These are phyloP conservation scores for Wickerhamiella parazyma DNA, from an alignment of 805 yeast genomes.

Conservation along the genomic window DNA sequence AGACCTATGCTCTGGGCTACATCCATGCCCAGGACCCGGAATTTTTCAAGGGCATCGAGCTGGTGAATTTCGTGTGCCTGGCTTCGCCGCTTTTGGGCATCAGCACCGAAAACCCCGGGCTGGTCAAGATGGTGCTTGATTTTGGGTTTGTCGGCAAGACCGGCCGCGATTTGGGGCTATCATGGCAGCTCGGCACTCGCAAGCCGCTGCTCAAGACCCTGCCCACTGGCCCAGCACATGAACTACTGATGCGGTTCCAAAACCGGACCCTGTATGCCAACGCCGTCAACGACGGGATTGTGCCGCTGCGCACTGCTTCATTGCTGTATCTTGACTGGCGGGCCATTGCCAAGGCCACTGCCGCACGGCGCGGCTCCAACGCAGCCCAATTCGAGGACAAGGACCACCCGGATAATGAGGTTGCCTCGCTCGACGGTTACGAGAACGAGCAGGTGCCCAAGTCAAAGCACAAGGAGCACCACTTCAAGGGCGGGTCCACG, in stretches of 20 bases:
- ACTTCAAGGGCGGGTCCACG: conserved; percentile 3
- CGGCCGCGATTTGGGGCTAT: conserved; percentile 77
- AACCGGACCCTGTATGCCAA: conserved; percentile 81
- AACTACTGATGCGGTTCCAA: conserved; percentile 45
- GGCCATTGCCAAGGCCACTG: conserved; percentile 43
- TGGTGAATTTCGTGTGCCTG: conserved; percentile 65
- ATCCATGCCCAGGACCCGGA: conserved; percentile 49
- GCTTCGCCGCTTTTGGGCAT: conserved; percentile 89
- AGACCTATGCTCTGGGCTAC: conserved; percentile 80
- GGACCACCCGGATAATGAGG: conserved; percentile 1
- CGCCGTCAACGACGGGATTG: conserved; percentile 86
- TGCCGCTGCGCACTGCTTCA: conserved; percentile 84
- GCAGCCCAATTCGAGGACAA: conserved; percentile 8
- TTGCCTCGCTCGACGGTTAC: not conserved
- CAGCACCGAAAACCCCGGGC: conserved; percentile 73
- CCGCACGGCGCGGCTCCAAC: conserved; percentile 21
- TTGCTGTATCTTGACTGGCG: conserved; percentile 75
- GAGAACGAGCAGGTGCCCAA: not conserved
- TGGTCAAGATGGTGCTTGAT: conserved; percentile 69
- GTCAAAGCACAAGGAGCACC: not conserved
- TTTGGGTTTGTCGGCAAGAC: conserved; percentile 86
- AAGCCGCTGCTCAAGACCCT: conserved; percentile 62
- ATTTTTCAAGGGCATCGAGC: conserved; percentile 51
- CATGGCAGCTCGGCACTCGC: conserved; percentile 27
- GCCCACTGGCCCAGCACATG: conserved; percentile 63